Conservation (phyloP, 345 rosid genomes). For the Gossypium australe region DNA sequence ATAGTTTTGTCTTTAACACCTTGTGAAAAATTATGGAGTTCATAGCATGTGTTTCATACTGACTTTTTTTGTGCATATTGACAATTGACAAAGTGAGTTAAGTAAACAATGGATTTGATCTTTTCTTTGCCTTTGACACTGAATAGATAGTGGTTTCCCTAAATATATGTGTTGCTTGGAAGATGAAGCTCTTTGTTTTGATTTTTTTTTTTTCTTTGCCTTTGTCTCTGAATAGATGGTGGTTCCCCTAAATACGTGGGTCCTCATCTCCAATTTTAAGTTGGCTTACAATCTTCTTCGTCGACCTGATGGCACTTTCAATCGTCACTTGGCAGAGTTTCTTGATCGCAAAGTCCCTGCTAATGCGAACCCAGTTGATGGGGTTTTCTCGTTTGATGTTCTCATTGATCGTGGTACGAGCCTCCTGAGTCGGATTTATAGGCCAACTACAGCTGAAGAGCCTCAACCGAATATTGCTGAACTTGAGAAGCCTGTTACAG, state of each 20-base stretch:
- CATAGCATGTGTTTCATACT: too few species aligned
- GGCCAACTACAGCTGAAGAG: constrained; percentile 44
- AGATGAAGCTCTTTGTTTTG: constrained; percentile 4
- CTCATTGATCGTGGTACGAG: constrained; percentile 50
- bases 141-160: background rate
- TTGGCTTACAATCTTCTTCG: constrained; percentile 53
- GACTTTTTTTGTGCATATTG: too few species aligned
- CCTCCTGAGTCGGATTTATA: constrained; percentile 61
- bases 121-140: background rate
- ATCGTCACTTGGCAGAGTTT: constrained; percentile 87
- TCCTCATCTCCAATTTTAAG: constrained; percentile 81
- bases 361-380: constrained; percentile 67
- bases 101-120: background rate
- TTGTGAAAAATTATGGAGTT: too few species aligned
- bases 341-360: constrained; percentile 79
- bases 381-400: constrained; percentile 79
- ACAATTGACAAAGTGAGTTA: background rate
- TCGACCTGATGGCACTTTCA: constrained; percentile 50
- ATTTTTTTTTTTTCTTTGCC: constrained; percentile 10
- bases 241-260: constrained; percentile 92
- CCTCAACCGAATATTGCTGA: constrained; percentile 40
- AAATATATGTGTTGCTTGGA: background rate
- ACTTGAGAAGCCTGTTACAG: constrained; percentile 64
- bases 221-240: constrained; percentile 47
- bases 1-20: background rate